phyloP scores from a whole-genome alignment of 1,284 basidiomycete species.

The Cryptococcus depauperatus region DNA sequence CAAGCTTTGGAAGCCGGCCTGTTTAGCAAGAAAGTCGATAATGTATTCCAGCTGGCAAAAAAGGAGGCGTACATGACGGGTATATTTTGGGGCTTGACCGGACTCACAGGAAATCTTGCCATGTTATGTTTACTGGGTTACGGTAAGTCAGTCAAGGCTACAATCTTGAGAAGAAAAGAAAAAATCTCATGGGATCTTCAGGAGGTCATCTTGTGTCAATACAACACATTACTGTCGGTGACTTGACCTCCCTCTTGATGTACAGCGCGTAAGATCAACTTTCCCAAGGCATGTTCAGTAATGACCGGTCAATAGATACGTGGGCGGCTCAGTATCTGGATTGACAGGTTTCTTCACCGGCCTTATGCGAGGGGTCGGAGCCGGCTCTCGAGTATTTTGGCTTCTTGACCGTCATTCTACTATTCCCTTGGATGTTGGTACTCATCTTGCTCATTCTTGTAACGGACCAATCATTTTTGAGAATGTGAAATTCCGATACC shows the following conservation, averaged over 20 bases:
- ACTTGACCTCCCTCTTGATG: conserved; percentile 79
- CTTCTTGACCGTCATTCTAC: conserved; percentile 68
- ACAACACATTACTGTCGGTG: conserved; percentile 81
- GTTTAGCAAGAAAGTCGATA: conserved; percentile 53
- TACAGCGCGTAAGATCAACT: conserved; percentile 69
- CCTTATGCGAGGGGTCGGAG: conserved; percentile 61
- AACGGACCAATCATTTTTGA: conserved; percentile 69
- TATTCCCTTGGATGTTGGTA: conserved; percentile 59
- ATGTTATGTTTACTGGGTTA: conserved; percentile 84
- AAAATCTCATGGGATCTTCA: conserved; percentile 30
- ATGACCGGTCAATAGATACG: conserved; percentile 33
- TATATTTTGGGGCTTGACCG: conserved; percentile 86
- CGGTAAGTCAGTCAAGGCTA: conserved; percentile 50
- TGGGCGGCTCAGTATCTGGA: conserved; percentile 45
- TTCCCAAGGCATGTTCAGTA: background rate
- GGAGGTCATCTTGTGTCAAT: conserved; percentile 83
- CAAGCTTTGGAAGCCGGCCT: conserved; percentile 58
- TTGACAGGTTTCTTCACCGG: conserved; percentile 47
- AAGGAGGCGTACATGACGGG: conserved; percentile 86
- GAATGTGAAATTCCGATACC: conserved; percentile 75
- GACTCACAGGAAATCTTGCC: conserved; percentile 91
- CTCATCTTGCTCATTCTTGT: conserved; percentile 51
- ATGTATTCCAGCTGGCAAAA: conserved; percentile 67
- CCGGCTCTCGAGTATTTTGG: conserved; percentile 85
- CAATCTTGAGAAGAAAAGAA: background rate